Evolutionary conservation across 371 early-diverging fungal genomes (phyloP).

Genomic region (Chytridium lagenaria): DNA sequence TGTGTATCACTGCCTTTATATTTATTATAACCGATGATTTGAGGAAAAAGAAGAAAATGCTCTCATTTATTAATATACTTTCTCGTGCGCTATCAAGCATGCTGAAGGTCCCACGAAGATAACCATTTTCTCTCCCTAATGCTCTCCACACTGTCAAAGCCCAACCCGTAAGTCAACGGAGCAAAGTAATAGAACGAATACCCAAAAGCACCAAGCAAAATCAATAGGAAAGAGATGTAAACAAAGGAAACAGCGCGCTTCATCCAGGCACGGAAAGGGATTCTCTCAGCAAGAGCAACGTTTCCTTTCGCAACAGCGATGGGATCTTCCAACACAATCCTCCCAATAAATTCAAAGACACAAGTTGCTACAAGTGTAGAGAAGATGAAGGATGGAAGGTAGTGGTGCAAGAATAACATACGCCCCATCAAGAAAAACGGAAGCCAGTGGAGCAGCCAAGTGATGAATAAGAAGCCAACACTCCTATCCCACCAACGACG

Average conservation of each 20-base stretch:
- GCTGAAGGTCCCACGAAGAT: conserved; percentile 84
- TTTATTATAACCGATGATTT: too few species aligned
- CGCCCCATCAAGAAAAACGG: conserved; percentile 96
- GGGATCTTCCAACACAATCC: conserved; percentile 35
- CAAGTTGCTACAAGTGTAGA: conserved; percentile 64
- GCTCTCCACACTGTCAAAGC: conserved; percentile 71
- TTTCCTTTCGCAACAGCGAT: conserved; percentile 17
- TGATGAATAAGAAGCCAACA: conserved; percentile 81
- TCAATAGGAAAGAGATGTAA: conserved; percentile 43
- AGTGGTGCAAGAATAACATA: conserved; percentile 97
- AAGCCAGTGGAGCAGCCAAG: conserved; percentile 92
- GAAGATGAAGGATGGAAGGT: conserved; percentile 90
- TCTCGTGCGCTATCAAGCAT: too few species aligned
- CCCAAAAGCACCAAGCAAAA: conserved; percentile 60
- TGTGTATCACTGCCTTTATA: too few species aligned
- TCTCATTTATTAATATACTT: too few species aligned
- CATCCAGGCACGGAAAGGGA: conserved; percentile 29
- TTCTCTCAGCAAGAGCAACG: conserved; percentile 10
- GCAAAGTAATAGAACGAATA: conserved; percentile 61
- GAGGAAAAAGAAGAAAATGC: conserved; percentile 9
- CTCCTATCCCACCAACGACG: conserved; percentile 55
- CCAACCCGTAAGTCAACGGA: conserved; percentile 86
- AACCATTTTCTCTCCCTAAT: conserved; percentile 76
- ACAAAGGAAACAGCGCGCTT: not conserved
- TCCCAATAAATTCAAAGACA: conserved; percentile 69